Conservation (phyloP, 2,329 filamentous ascomycete genomes). For the Botrytis fragariae region DNA sequence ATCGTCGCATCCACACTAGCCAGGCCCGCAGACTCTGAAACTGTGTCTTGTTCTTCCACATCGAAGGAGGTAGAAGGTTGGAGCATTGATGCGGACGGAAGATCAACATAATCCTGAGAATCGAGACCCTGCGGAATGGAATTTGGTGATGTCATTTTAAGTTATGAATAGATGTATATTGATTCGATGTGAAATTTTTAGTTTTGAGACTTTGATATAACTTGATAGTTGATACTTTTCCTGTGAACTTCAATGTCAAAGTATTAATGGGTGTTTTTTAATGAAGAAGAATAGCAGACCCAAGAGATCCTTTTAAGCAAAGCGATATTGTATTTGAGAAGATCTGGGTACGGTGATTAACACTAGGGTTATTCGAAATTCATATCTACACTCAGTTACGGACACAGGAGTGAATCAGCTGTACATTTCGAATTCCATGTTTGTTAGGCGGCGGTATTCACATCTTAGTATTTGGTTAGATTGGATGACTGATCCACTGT, state of each 20-base stretch:
- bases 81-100: not conserved
- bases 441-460: not conserved
- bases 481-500: not conserved
- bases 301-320: not conserved
- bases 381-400: not conserved
- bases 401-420: not conserved
- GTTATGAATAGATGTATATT: not conserved
- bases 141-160: not conserved
- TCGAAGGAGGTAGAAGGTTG: not conserved
- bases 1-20: not conserved
- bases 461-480: not conserved
- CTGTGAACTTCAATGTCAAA: not conserved
- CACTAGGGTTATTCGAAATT: not conserved
- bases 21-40: not conserved
- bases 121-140: too few relatives aligned
- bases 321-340: not conserved
- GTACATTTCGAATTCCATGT: not conserved
- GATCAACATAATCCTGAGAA: too few relatives aligned
- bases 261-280: not conserved
- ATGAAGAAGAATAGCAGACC: not conserved
- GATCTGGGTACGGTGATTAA: not conserved
- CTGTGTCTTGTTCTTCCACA: not conserved
- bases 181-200: not conserved
- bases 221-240: not conserved
- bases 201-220: not conserved